Conservation (phyloP, 306 rosid genomes). For the Inga leiocalycina region DNA sequence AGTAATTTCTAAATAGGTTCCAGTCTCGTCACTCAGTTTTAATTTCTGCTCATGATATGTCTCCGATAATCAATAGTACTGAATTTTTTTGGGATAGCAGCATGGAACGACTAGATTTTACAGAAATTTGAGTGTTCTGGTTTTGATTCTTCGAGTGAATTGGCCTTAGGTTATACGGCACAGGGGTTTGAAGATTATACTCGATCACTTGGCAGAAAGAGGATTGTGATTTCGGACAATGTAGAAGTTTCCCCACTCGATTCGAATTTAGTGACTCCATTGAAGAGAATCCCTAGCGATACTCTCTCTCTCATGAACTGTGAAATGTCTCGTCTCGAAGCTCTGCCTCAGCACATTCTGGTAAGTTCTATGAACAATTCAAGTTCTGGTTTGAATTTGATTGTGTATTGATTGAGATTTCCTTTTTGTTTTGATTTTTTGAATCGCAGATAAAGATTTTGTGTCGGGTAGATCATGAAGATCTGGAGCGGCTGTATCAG, state of each 20-base stretch:
- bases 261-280: slow-evolving; percentile 37
- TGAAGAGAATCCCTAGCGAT: slow-evolving; percentile 53
- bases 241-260: slow-evolving; percentile 24
- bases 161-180: slow-evolving; percentile 29
- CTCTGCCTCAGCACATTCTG: slow-evolving; percentile 70
- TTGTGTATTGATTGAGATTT: not conserved
- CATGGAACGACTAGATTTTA: not conserved
- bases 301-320: slow-evolving; percentile 21
- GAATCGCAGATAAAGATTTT: slow-evolving; percentile 56
- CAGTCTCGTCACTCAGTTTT: not conserved
- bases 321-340: slow-evolving; percentile 51
- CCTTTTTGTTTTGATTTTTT: not conserved
- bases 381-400: not conserved
- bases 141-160: not conserved
- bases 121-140: slow-evolving; percentile 28
- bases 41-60: not conserved
- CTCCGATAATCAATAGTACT: not conserved
- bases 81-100: not conserved
- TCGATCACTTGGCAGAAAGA: slow-evolving; percentile 56
- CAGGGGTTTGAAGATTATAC: slow-evolving; percentile 50
- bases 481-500: slow-evolving; percentile 60
- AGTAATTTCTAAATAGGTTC: not conserved
- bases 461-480: slow-evolving; percentile 76
- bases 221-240: slow-evolving; percentile 47
- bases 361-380: slow-evolving; percentile 42